These are phyloP conservation scores for Tricholoma sp. DNA, from an alignment of 768 basidiomycete genomes.

Conservation along the genomic window DNA sequence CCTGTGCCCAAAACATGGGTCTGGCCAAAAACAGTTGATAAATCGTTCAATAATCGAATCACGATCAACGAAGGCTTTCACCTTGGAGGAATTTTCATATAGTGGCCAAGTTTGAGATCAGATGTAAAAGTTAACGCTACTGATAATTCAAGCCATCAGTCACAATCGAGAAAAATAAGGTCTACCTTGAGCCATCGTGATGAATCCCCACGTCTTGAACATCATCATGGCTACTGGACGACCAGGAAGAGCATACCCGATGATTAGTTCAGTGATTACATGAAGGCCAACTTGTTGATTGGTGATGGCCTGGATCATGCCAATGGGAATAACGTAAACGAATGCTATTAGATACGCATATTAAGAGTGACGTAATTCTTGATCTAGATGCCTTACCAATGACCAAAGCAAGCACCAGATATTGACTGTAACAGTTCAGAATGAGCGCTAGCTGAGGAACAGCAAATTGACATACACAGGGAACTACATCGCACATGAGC, in stretches of 20 bases:
- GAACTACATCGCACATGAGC: constrained; percentile 28
- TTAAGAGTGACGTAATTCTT: no score
- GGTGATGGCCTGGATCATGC: constrained; percentile 67
- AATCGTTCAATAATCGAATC: background rate
- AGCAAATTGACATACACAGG: constrained; percentile 51
- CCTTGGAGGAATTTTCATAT: constrained; percentile 68
- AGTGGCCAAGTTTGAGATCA: constrained; percentile 79
- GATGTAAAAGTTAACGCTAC: constrained; percentile 59
- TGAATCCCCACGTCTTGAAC: constrained; percentile 82
- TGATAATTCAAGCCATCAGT: background rate
- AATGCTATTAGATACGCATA: constrained; percentile 25
- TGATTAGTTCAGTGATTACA: constrained; percentile 78
- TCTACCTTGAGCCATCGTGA: constrained; percentile 50
- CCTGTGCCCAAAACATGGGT: constrained; percentile 34
- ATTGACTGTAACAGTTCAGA: no score
- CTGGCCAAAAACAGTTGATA: constrained; percentile 3
- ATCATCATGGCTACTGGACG: constrained; percentile 80
- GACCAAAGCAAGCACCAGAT: constrained; percentile 59
- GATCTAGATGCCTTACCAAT: constrained; percentile 33
- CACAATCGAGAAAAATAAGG: background rate
- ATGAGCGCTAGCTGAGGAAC: no score
- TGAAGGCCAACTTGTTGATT: constrained; percentile 68
- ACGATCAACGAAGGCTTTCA: background rate
- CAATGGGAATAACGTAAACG: constrained; percentile 69
- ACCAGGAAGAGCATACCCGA: constrained; percentile 72